Conservation (phyloP, 1,139 yeast genomes). For the Suhomyces anneliseae region DNA sequence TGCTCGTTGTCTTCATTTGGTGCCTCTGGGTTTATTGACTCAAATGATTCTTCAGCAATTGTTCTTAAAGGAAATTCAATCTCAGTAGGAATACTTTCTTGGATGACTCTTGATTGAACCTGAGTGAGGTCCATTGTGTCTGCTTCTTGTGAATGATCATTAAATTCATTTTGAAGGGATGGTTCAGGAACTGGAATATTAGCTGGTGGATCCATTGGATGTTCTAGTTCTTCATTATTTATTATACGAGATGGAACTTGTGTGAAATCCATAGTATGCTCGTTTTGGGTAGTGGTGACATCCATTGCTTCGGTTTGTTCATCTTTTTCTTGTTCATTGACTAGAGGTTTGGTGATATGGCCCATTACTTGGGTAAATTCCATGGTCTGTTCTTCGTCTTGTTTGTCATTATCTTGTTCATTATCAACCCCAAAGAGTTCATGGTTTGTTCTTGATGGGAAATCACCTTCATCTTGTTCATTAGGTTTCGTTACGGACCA, state of each 20-base stretch:
- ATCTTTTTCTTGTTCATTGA: neutral
- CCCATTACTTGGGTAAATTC: conserved; percentile 12
- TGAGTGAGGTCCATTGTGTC: conserved; percentile 1
- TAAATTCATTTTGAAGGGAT: no score
- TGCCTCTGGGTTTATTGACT: no score
- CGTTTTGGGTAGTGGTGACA: conserved; percentile 6
- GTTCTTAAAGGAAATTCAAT: no score
- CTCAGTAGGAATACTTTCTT: no score
- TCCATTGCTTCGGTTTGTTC: conserved; percentile 7
- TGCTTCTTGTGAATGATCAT: neutral
- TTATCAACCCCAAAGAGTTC: neutral
- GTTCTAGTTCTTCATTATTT: neutral
- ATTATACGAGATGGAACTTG: neutral
- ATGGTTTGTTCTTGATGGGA: neutral
- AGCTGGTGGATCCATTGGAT: neutral
- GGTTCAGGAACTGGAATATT: no score
- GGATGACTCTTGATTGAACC: neutral
- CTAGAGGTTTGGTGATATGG: neutral
- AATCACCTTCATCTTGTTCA: neutral
- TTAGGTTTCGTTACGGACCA: conserved; percentile 4
- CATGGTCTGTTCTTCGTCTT: conserved; percentile 15
- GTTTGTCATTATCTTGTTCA: neutral
- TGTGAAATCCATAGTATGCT: neutral
- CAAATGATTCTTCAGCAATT: no score
- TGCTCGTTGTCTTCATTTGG: no score